A percentile compares a stretch with the other conserved stretches of the same genome.
These are phyloP conservation scores for Lactifluus pinguis DNA, from an alignment of 768 basidiomycete species.

Conservation along the genomic window DNA sequence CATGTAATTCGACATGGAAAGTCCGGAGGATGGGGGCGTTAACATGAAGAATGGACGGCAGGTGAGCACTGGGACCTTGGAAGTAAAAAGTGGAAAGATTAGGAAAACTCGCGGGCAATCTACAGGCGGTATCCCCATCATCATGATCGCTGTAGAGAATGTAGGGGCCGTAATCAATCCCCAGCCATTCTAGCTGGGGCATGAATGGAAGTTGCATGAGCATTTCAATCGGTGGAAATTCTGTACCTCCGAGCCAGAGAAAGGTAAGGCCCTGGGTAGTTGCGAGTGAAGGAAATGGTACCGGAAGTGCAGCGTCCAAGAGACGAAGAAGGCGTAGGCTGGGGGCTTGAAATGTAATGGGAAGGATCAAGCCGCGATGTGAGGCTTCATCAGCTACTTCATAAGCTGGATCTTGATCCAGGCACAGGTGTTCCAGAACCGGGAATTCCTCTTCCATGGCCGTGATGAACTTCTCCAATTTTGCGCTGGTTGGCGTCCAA, in stretches of 20 bases:
- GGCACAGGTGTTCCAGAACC: no score
- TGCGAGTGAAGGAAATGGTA: not conserved
- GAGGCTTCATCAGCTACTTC: no score
- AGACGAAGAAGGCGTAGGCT: no score
- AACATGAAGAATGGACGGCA: not conserved
- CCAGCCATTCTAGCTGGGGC: not conserved
- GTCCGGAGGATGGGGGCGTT: not conserved
- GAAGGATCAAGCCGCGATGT: no score
- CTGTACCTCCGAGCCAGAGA: not conserved
- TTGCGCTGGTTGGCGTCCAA: no score
- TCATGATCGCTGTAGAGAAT: not conserved
- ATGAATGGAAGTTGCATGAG: not conserved
- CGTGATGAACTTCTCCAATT: no score
- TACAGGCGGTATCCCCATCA: not conserved
- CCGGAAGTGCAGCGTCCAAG: not conserved
- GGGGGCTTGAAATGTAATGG: not conserved
- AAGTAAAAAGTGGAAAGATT: not conserved
- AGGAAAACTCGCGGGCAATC: not conserved
- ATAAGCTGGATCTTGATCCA: no score
- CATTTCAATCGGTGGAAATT: not conserved
- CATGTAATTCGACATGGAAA: not conserved
- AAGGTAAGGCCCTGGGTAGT: not conserved
- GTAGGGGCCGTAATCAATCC: not conserved
- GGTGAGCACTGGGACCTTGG: not conserved
- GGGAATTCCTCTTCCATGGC: no score